Evolutionary conservation across 1,139 yeast genomes (phyloP).

Genomic region (Pichia sp.): DNA sequence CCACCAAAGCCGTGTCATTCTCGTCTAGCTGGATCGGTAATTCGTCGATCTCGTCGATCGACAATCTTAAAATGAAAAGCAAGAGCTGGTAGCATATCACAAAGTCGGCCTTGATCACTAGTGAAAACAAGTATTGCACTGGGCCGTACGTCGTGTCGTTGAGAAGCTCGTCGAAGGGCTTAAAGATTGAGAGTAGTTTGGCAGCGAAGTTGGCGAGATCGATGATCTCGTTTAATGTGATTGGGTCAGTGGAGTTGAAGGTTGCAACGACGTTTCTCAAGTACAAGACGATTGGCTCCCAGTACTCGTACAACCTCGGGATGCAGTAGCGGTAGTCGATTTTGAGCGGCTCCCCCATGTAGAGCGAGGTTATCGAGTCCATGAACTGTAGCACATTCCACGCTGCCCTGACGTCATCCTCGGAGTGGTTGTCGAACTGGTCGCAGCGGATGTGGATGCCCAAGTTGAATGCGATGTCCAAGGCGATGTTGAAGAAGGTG

Average conservation of each 20-base stretch:
- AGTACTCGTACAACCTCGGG: slow-evolving; percentile 9
- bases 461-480: slow-evolving; percentile 6
- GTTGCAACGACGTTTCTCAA: slow-evolving; percentile 14
- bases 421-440: slow-evolving; percentile 8
- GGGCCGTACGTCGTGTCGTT: not conserved
- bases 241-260: slow-evolving; percentile 17
- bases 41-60: slow-evolving; percentile 9
- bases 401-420: slow-evolving; percentile 9
- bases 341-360: slow-evolving; percentile 20
- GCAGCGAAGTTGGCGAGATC: slow-evolving; percentile 12
- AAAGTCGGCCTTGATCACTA: slow-evolving; percentile 9
- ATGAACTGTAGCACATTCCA: slow-evolving; percentile 19
- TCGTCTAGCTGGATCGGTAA: slow-evolving; percentile 4
- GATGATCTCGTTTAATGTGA: slow-evolving; percentile 18
- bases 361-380: slow-evolving; percentile 19
- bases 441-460: slow-evolving; percentile 13
- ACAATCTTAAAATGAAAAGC: slow-evolving; percentile 7
- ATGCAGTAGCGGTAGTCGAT: slow-evolving; percentile 22
- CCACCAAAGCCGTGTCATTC: slow-evolving; percentile 4
- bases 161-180: slow-evolving; percentile 15
- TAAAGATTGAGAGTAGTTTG: slow-evolving; percentile 11
- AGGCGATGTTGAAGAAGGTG: not conserved
- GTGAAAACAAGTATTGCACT: not conserved
- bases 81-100: slow-evolving; percentile 6
- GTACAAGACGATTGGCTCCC: slow-evolving; percentile 8